phyloP scores from a whole-genome alignment of 768 basidiomycete genomes.

The Agaricus blazei region DNA sequence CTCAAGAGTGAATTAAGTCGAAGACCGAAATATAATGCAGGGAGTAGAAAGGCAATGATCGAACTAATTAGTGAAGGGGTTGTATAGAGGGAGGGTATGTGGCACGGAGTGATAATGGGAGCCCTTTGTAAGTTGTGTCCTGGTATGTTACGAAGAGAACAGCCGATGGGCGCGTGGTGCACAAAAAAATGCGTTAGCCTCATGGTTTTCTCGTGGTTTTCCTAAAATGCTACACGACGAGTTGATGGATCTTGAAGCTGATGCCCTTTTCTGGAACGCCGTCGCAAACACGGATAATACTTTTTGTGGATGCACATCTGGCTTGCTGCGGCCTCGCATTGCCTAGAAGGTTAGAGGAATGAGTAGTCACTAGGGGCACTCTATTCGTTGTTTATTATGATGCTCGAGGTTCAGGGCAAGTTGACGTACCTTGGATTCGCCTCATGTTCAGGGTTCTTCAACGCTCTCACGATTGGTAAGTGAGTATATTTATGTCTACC shows the following conservation, averaged over 20 bases:
- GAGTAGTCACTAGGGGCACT: neutral
- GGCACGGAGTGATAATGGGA: conserved; percentile 1
- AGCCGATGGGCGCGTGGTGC: conserved; percentile 4
- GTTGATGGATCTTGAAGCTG: conserved; percentile 6
- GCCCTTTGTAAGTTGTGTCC: conserved; percentile 2
- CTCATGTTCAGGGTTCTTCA: conserved; percentile 9
- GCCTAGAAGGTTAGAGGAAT: neutral
- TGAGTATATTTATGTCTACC: neutral
- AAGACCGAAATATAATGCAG: conserved; percentile 2
- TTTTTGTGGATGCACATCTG: neutral
- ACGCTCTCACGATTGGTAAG: conserved; percentile 5
- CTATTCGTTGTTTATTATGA: neutral
- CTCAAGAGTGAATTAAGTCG: neutral
- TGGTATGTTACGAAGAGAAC: conserved; percentile 5
- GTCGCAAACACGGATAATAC: neutral
- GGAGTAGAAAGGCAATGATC: conserved; percentile 8
- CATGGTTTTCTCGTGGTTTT: conserved; percentile 9
- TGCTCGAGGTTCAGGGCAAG: too few species aligned
- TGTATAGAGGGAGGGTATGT: neutral
- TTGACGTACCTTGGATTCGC: conserved; percentile 3
- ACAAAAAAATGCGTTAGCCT: conserved; percentile 7
- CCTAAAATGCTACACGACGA: conserved; percentile 4
- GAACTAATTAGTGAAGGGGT: conserved; percentile 1
- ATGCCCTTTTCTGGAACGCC: conserved; percentile 2
- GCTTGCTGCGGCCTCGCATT: neutral